A percentile compares a stretch with the other conserved stretches of the same genome.
Conservation (phyloP, 2,329 filamentous ascomycete species). For the Clonostachys chloroleuca region DNA sequence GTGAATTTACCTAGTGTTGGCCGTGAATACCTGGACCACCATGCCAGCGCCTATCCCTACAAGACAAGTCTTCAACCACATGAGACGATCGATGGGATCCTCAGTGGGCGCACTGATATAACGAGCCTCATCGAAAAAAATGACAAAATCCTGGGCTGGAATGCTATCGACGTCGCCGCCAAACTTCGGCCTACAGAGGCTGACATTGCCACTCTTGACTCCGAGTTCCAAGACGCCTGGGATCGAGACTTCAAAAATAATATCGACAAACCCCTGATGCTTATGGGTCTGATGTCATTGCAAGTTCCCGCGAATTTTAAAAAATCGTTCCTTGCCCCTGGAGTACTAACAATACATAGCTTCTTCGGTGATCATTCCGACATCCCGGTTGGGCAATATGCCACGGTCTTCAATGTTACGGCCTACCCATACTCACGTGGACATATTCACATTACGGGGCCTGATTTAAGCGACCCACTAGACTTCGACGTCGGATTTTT, state of each 20-base stretch:
- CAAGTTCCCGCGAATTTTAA: constrained; percentile 29
- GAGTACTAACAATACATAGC: constrained; percentile 19
- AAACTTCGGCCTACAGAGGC: constrained; percentile 51
- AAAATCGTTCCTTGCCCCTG: constrained; percentile 28
- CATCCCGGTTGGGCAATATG: constrained; percentile 37
- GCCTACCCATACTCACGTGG: constrained; percentile 59
- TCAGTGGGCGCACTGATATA: constrained; percentile 33
- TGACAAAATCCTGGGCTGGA: constrained; percentile 47
- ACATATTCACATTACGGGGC: constrained; percentile 51
- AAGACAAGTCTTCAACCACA: constrained; percentile 16
- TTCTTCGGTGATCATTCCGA: constrained; percentile 35
- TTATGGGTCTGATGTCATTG: constrained; percentile 33
- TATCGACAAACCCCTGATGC: constrained; percentile 41
- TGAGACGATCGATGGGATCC: constrained; percentile 42
- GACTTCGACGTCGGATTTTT: constrained; percentile 52
- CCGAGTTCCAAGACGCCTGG: constrained; percentile 48
- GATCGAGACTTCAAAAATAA: constrained; percentile 43
- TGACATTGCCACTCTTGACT: constrained; percentile 46
- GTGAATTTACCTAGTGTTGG: constrained; percentile 48
- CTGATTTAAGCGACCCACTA: constrained; percentile 29
- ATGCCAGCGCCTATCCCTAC: constrained; percentile 49
- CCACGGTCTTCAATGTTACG: constrained; percentile 46
- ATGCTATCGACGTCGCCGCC: constrained; percentile 47
- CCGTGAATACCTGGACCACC: constrained; percentile 49
- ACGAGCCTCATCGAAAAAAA: constrained; percentile 23